These are phyloP conservation scores for Septoria linicola DNA, from an alignment of 2,329 filamentous ascomycete genomes.

Conservation along the genomic window DNA sequence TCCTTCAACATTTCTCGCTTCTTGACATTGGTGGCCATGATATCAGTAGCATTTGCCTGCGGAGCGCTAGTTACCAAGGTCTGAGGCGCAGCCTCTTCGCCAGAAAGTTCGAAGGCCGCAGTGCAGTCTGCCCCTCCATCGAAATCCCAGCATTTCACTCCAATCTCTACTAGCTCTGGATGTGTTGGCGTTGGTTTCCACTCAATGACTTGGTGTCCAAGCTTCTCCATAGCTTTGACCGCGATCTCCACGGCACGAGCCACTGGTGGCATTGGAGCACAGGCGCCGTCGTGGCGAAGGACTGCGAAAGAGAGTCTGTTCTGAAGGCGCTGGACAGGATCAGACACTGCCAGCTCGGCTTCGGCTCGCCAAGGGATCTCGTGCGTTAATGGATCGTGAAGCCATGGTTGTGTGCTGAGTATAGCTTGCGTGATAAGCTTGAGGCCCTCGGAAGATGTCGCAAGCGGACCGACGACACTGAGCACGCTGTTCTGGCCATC, in stretches of 20 bases:
- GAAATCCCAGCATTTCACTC: constrained; percentile 43
- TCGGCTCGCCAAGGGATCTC: constrained; percentile 65
- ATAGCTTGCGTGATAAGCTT: constrained; percentile 58
- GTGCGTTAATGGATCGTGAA: constrained; percentile 62
- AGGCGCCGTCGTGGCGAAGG: constrained; percentile 52
- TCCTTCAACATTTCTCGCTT: constrained; percentile 57
- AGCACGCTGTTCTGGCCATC: constrained; percentile 63
- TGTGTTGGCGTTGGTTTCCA: constrained; percentile 58
- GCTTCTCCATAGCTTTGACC: constrained; percentile 48
- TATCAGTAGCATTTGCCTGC: constrained; percentile 45
- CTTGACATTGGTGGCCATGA: constrained; percentile 52
- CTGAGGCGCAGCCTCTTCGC: constrained; percentile 53
- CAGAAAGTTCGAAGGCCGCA: constrained; percentile 54
- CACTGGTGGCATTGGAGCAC: constrained; percentile 58
- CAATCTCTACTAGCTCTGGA: constrained; percentile 37
- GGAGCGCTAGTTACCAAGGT: constrained; percentile 40
- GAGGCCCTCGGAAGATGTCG: constrained; percentile 55
- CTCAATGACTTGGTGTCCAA: constrained; percentile 59
- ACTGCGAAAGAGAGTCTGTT: constrained; percentile 55
- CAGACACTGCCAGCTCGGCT: constrained; percentile 40
- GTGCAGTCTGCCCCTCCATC: constrained; percentile 55
- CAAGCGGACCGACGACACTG: constrained; percentile 64
- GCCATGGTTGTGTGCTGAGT: constrained; percentile 62
- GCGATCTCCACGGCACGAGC: constrained; percentile 54
- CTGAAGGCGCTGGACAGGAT: constrained; percentile 28